These are phyloP conservation scores for Malassezia pachydermatis DNA, from an alignment of 1,284 basidiomycete genomes.

Conservation along the genomic window DNA sequence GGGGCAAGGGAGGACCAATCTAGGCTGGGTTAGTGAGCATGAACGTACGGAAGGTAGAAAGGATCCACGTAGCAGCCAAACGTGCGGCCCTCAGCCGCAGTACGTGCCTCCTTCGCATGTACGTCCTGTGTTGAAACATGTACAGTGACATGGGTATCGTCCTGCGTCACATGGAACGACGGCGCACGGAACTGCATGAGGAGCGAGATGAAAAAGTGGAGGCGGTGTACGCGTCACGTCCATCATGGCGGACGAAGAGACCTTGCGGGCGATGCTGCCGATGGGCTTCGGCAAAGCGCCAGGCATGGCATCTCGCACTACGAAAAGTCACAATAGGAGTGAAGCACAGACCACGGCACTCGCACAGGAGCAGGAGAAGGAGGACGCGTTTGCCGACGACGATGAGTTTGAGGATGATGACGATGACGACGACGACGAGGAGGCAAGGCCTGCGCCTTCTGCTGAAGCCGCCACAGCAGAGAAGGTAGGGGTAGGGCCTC, in stretches of 20 bases:
- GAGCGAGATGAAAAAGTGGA: background rate
- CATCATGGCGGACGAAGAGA: conserved; percentile 37
- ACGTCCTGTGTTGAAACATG: background rate
- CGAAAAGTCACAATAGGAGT: background rate
- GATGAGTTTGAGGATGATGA: conserved; percentile 13
- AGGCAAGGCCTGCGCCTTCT: background rate
- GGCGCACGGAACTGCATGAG: conserved; percentile 11
- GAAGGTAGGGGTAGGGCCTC: background rate
- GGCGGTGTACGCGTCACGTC: background rate
- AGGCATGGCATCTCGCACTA: too few relatives aligned
- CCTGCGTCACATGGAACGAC: conserved; percentile 5
- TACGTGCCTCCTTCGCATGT: background rate
- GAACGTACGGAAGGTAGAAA: conserved; percentile 14
- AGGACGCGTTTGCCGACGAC: conserved; percentile 1
- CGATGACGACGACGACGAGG: conserved; percentile 14
- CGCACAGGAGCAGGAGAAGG: background rate
- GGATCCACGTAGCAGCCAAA: conserved; percentile 13
- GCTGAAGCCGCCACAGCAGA: too few relatives aligned
- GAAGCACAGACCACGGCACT: background rate
- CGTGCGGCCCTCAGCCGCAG: conserved; percentile 6
- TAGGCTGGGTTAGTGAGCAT: background rate
- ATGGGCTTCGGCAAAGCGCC: conserved; percentile 34
- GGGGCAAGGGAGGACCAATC: conserved; percentile 3
- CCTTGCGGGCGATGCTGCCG: conserved; percentile 43
- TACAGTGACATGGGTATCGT: conserved; percentile 4